phyloP scores from a whole-genome alignment of 208 protist species.

The Trypanosomatidae sp. region DNA sequence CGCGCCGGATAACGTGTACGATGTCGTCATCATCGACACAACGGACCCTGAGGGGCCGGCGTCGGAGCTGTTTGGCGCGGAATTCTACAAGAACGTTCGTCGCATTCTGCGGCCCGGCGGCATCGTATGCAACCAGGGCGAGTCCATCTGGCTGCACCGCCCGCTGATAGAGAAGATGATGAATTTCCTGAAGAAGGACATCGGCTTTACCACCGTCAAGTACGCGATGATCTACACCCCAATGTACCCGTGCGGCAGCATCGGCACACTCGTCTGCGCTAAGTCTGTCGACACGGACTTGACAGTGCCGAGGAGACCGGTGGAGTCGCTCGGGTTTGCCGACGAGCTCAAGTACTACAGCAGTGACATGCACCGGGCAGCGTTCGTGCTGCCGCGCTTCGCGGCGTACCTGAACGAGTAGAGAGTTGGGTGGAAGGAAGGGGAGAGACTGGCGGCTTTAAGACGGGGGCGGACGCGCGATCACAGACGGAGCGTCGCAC shows the following conservation, averaged over 20 bases:
- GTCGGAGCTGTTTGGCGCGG: slow-evolving; percentile 82
- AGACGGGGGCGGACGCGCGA: neutral
- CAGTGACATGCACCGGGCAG: slow-evolving; percentile 75
- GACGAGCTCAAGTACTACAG: slow-evolving; percentile 88
- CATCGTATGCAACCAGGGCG: slow-evolving; percentile 90
- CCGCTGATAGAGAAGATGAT: slow-evolving; percentile 91
- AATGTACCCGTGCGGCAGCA: slow-evolving; percentile 94
- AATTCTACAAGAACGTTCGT: slow-evolving; percentile 83
- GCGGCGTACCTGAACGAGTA: slow-evolving; percentile 67
- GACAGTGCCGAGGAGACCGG: slow-evolving; percentile 54
- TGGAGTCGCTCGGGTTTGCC: slow-evolving; percentile 68
- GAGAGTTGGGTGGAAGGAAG: neutral
- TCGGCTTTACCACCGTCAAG: slow-evolving; percentile 84
- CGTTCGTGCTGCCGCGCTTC: slow-evolving; percentile 85
- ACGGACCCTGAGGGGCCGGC: slow-evolving; percentile 93
- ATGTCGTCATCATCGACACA: slow-evolving; percentile 96
- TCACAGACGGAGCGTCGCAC: neutral
- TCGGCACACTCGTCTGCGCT: slow-evolving; percentile 85
- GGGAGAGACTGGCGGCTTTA: neutral
- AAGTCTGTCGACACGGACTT: slow-evolving; percentile 68
- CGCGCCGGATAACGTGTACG: slow-evolving; percentile 79
- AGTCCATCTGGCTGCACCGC: slow-evolving; percentile 93
- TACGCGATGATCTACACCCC: slow-evolving; percentile 93
- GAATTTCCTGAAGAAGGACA: slow-evolving; percentile 69
- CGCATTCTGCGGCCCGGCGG: slow-evolving; percentile 80